Evolutionary conservation across 352 stramenopile species (phyloP), one percentile per base, ranked within the genome.

Genomic region (Globisporangium viniferum): DNA sequence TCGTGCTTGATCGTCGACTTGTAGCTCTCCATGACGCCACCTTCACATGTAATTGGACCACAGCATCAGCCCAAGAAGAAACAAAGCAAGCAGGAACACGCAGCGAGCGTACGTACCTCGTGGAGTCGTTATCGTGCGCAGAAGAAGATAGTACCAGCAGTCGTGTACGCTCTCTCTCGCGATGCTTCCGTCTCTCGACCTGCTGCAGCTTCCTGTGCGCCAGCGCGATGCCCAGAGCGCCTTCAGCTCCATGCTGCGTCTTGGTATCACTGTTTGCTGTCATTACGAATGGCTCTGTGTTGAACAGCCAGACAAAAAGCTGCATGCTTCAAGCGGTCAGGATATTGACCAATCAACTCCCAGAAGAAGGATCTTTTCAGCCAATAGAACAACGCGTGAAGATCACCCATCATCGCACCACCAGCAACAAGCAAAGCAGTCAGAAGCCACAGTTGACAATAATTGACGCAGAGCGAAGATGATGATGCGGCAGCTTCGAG

Each of bases 401-500:
- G 55, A 20, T 60, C 55, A 22, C 29, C 29, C 55, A 60, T 60
- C 55, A 60, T 44, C 24, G 14, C 14, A 24, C 10, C 27, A 24
- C 24, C 35, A 35, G 18, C 41, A 48, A 15, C 12, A 46, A 20
- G 5, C 41, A 49, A n/a, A 20, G 5, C 41, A 49, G 9, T 12
- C 39, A n/a, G 15, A 49, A 20, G 14, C 44, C 44, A 51, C 44
- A 51, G 44, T 51, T 51, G 44, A 51, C 44, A 51, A 27, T 35
- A 36, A 60, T 60, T 44, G 55, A 44, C 55, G 18, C 31, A 61
- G 18, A n/a, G 3, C 14, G 54, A 35, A 20, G 27, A 59, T 59
- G 53, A 60, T 60, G 55, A 61, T 46, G 55, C 55, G 31, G 29
- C 55, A 53, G 36, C 29, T 54, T 46, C 9, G 59, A 5, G 59